A percentile compares a stretch with the other conserved stretches of the same genome.
phyloP scores from a whole-genome alignment of 2,329 filamentous ascomycete genomes.

The Fusarium torulosum region DNA sequence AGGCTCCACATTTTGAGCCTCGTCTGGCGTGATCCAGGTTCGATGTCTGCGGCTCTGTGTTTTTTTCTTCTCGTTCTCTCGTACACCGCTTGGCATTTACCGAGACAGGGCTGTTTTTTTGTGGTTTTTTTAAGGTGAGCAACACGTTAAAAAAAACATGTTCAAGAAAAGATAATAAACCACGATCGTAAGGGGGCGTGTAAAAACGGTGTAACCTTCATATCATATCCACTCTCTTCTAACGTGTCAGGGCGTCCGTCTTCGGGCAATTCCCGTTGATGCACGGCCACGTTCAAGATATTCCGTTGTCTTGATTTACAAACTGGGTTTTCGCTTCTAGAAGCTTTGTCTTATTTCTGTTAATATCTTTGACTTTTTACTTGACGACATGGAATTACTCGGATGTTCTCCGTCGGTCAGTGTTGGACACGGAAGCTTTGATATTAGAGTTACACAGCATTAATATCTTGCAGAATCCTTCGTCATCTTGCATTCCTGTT shows the following conservation, averaged over 20 bases:
- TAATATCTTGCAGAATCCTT: not conserved
- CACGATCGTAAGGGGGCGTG: constrained; percentile 9
- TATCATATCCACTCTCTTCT: constrained; percentile 24
- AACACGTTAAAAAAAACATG: constrained; percentile 8
- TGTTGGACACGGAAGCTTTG: constrained; percentile 1
- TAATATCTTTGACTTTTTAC: not conserved
- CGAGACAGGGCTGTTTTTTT: constrained; percentile 18
- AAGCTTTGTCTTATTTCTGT: constrained; percentile 7
- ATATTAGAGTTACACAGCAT: not conserved
- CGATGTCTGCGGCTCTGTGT: constrained; percentile 34
- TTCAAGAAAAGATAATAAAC: constrained; percentile 23
- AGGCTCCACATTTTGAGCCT: constrained; percentile 25
- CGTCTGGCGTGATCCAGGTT: constrained; percentile 36
- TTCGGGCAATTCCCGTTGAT: constrained; percentile 44
- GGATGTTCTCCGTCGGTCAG: constrained; percentile 32
- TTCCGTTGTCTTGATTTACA: not conserved
- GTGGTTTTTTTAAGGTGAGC: constrained; percentile 31
- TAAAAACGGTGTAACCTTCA: too few species aligned
- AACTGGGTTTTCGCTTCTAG: not conserved
- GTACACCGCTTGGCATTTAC: constrained; percentile 37
- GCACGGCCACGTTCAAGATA: not conserved
- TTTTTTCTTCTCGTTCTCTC: not conserved
- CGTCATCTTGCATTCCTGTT: constrained; percentile 10
- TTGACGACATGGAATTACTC: constrained; percentile 16
- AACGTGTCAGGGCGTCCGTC: constrained; percentile 26